phyloP scores from a whole-genome alignment of 768 basidiomycete genomes.

The Tephrocybe sp. region DNA sequence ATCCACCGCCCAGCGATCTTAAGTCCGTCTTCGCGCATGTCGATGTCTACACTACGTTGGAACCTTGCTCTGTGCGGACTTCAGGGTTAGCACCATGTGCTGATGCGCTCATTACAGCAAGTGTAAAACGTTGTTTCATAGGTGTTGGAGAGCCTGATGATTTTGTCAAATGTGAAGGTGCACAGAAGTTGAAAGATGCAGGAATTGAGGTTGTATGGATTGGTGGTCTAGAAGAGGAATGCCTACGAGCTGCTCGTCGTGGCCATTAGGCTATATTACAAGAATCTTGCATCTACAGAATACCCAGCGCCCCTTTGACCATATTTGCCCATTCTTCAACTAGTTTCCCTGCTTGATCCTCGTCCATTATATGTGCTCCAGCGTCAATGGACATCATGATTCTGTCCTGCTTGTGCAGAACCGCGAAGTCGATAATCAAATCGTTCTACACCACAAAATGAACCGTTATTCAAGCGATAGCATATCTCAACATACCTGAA shows the following conservation, averaged over 20 bases:
- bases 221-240: conserved; percentile 71
- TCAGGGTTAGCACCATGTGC: conserved; percentile 87
- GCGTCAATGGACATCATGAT: conserved; percentile 32
- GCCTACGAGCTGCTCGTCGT: conserved; percentile 75
- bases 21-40: conserved; percentile 53
- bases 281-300: conserved; percentile 5
- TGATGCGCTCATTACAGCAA: conserved; percentile 72
- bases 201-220: conserved; percentile 79
- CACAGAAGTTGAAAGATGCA: conserved; percentile 61
- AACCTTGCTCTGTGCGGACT: conserved; percentile 89
- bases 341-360: conserved; percentile 19
- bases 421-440: conserved; percentile 28
- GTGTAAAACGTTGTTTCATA: conserved; percentile 75
- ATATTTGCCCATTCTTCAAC: conserved; percentile 21
- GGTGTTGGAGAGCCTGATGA: conserved; percentile 91
- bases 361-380: conserved; percentile 21
- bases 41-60: conserved; percentile 93
- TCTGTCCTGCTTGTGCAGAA: conserved; percentile 19
- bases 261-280: conserved; percentile 30
- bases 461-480: background rate
- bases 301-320: conserved; percentile 15
- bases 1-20: conserved; percentile 28
- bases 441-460: conserved; percentile 19
- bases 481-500: conserved; percentile 15
- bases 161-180: conserved; percentile 93